Evolutionary conservation across 2,329 filamentous ascomycete genomes (phyloP), one percentile per base, ranked within the genome.

Genomic region (Cercospora beticola): DNA sequence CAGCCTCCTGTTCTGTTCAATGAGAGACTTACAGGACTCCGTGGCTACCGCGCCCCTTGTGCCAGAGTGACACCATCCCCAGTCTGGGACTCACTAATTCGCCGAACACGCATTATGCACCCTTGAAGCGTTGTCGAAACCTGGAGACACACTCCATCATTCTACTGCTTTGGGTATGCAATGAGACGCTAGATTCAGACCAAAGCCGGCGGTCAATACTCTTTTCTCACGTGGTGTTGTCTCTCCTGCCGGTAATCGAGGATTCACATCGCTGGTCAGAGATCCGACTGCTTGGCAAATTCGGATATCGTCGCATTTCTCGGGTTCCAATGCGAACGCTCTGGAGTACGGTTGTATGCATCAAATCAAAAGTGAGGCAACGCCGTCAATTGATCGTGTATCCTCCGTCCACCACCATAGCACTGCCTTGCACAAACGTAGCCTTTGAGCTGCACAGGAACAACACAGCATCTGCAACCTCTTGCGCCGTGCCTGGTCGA

Each of bases 401-500:
- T 1, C 83, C 82, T 2, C 83, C 83, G 70, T 85, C 82, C 1
- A 82, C 81, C 1, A 82, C 79, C 66, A 85, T 68, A 4, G 79
- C 78, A 61, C 80, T 76, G 0, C 82, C 83, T 58, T 83, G 82
- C 12, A 84, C 78, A 66, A 84, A 85, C 0, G 80, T 81, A 1
- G 83, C 81, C 67, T 83, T 83, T 18, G 79, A 77, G 65, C 81
- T 82, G 40, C 80, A 81, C 4, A 84, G 72, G 65, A 84, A 85
- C 40, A 84, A 70, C 9, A 83, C 78, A 0, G 80, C 82, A 71
- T 84, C 83, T 2, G 83, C 82, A 10, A 84, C 78, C 67, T 85
- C 83, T 61, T 84, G 80, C 0, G 82, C 77, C 3, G 81, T 82
- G 0, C 82, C 82, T 68, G 80, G 80, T 28, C 82, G 80, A 10